Conservation (phyloP, 2,329 filamentous ascomycete genomes). For the Fusarium sarcochroum region DNA sequence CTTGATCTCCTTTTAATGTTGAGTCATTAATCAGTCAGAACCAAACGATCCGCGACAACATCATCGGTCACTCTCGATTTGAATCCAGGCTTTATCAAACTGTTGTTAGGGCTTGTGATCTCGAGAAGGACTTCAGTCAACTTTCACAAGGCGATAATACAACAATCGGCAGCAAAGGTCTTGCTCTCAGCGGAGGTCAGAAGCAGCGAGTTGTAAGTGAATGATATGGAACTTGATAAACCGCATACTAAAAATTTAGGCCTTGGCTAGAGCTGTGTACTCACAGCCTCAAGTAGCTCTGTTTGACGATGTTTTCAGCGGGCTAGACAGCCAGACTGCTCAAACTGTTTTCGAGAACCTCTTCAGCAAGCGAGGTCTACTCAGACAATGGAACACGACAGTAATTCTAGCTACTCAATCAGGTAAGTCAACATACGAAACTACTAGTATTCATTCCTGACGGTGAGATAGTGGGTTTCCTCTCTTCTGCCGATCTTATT, state of each 20-base stretch:
- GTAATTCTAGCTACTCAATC: conserved; percentile 56
- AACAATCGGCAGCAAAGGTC: conserved; percentile 60
- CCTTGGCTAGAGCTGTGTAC: conserved; percentile 57
- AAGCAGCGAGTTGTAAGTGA: conserved; percentile 57
- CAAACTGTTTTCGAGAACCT: conserved; percentile 50
- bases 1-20: no score
- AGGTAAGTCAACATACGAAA: conserved; percentile 15
- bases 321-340: conserved; percentile 55
- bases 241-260: conserved; percentile 40
- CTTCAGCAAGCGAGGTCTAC: conserved; percentile 47
- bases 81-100: conserved; percentile 46
- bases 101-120: conserved; percentile 50
- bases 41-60: conserved; percentile 54
- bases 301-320: conserved; percentile 58
- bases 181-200: conserved; percentile 63
- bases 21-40: conserved; percentile 43
- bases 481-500: conserved; percentile 45
- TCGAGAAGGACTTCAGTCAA: conserved; percentile 52
- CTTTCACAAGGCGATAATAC: conserved; percentile 57
- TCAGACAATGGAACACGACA: conserved; percentile 52
- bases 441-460: conserved; percentile 1
- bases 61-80: conserved; percentile 50
- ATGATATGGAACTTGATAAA: not conserved
- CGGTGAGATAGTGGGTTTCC: conserved; percentile 48
- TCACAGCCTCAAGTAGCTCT: conserved; percentile 51